phyloP scores from a whole-genome alignment of 345 rosid genomes.

The Eucalyptus shirleyi region DNA sequence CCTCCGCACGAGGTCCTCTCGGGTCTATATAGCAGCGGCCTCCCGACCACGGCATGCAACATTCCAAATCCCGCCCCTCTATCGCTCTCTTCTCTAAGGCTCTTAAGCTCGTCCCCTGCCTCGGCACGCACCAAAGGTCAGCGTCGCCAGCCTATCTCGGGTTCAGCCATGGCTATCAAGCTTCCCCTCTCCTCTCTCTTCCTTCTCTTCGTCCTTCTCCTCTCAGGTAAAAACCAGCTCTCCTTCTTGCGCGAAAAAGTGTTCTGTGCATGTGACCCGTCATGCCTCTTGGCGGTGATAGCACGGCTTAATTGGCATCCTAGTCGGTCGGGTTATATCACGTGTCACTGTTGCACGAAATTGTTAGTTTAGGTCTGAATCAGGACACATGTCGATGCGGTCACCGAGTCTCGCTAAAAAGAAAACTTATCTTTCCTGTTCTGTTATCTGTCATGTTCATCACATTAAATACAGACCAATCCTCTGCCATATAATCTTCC shows the following conservation, averaged over 20 bases:
- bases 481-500: not conserved
- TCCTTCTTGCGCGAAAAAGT: not conserved
- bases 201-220: not conserved
- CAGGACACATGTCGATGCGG: not conserved
- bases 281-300: not conserved
- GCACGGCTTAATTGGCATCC: not conserved
- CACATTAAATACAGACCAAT: not conserved
- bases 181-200: not conserved
- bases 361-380: not conserved
- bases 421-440: too few relatives aligned
- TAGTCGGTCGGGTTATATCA: accelerated
- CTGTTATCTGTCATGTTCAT: not conserved
- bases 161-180: not conserved
- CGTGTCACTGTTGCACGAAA: accelerated
- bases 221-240: not conserved
- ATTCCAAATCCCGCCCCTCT: not conserved
- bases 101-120: not conserved
- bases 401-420: not conserved
- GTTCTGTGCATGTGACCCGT: not conserved
- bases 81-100: not conserved
- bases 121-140: not conserved
- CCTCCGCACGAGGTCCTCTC: not conserved
- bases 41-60: not conserved
- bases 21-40: not conserved
- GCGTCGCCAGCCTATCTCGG: not conserved